Base-by-base conservation (phyloP, 2,329 filamentous ascomycete species). In the Talaromyces sp. region DNA sequence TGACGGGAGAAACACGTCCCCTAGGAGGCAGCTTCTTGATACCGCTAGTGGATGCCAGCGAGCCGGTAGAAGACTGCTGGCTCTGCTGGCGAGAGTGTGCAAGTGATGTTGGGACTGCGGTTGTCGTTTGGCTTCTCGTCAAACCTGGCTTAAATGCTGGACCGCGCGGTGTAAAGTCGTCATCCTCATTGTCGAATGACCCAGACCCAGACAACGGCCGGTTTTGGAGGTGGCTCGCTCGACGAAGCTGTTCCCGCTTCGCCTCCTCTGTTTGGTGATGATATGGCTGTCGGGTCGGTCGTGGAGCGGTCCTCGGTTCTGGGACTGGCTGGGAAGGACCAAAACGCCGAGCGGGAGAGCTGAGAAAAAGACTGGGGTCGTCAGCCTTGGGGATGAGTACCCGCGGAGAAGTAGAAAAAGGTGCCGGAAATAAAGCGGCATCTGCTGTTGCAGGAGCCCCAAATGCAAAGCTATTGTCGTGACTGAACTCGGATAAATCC, bases 231-330 rank as follows among this genome's bases (percentile, higher is more conserved):
- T 67, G 71, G 55, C 72, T 72, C 3, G 69, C 65, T 32, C 74
- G 73, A 26, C 70, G 72, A 27, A 77, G 64, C 58, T 75, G 70
- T 60, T 78, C 78, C 55, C 78, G 72, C 62, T 76, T 78, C 2
- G 75, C 80, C 62, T 80, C 79, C 65, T 80, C 77, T 0, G 75
- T 75, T 61, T 81, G 79, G 62, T 81, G 77, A 53, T 80, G 75
- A 64, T 81, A 81, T 0, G 79, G 79, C 50, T 79, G 78, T 51
- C 77, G 67, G 11, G 19, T 54, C 7, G 27, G 49, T 38, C 55
- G 55, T 21, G 57, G 53, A 50, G 49, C 56, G 32, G 55, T 59
- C 27, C 41, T 56, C 14, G 56, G 66, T 35, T 70, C 69, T 24
- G 65, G 67, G 5, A 65, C 70, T 4, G 68, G 63, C 43, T 75